These are phyloP conservation scores for Syzygium oleosum DNA, from an alignment of 345 rosid species.

Conservation along the genomic window DNA sequence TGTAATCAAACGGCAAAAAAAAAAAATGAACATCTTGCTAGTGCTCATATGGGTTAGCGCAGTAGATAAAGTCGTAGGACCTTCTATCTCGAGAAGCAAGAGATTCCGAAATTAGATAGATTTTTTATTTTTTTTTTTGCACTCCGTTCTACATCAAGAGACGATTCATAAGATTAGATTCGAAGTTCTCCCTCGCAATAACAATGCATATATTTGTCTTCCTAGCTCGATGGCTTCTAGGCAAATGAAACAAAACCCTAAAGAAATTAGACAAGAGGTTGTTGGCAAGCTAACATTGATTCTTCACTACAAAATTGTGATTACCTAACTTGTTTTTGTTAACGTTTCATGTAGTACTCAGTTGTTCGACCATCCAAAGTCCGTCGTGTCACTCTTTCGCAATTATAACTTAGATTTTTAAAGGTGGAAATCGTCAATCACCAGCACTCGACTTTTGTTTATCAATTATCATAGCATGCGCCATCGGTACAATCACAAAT, in stretches of 20 bases:
- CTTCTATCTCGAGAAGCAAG: not conserved
- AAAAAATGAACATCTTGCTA: not conserved
- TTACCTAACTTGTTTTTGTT: not conserved
- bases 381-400: accelerated
- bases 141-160: not conserved
- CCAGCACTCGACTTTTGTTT: not conserved
- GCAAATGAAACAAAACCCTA: not conserved
- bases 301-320: not conserved
- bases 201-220: not conserved
- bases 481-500: not conserved
- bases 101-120: not conserved
- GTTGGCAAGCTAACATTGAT: not conserved
- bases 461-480: not conserved
- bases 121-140: too few species aligned
- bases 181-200: not conserved
- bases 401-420: not conserved
- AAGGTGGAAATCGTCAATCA: not conserved
- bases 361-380: accelerated
- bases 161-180: not conserved
- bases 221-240: not conserved
- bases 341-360: not conserved
- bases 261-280: not conserved
- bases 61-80: not conserved
- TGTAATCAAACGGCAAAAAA: too few species aligned
- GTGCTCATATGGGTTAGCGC: not conserved